phyloP scores from a whole-genome alignment of 108 stramenopile species.

The Cyclotella kingstonii region DNA sequence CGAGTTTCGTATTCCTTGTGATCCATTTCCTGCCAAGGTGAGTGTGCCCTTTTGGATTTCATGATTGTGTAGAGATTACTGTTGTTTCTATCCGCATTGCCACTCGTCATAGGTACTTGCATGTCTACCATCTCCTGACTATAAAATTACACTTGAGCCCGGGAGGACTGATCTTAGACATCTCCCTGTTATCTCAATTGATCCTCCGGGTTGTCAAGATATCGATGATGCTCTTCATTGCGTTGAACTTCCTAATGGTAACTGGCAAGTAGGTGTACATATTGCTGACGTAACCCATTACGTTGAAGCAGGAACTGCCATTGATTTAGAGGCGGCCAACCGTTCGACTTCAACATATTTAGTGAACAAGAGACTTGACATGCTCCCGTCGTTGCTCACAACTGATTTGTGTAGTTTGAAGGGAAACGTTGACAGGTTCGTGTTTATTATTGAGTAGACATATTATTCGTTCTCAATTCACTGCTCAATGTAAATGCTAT shows the following conservation, averaged over 20 bases:
- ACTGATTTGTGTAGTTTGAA: conserved; percentile 96
- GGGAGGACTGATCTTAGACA: conserved; percentile 88
- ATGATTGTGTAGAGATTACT: neutral
- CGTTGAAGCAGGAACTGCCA: conserved; percentile 85
- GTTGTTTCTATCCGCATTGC: neutral
- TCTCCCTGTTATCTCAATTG: conserved; percentile 92
- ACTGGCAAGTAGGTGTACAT: conserved; percentile 95
- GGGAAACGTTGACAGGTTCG: conserved; percentile 83
- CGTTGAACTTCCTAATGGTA: conserved; percentile 86
- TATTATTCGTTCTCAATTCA: neutral
- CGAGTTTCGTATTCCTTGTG: conserved; percentile 94
- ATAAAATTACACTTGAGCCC: conserved; percentile 81
- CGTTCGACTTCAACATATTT: conserved; percentile 98
- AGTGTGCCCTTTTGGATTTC: conserved; percentile 9
- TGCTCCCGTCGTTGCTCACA: conserved; percentile 94
- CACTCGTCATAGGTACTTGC: conserved; percentile 77
- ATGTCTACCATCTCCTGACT: conserved; percentile 93
- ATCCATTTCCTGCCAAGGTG: conserved; percentile 88
- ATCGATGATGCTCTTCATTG: conserved; percentile 99
- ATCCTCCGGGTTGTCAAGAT: conserved; percentile 99
- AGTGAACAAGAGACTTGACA: conserved; percentile 95
- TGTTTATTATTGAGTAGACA: neutral
- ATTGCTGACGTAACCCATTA: conserved; percentile 99
- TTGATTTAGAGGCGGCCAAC: conserved; percentile 95
- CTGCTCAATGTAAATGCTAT: neutral